Evolutionary conservation across 345 rosid genomes (phyloP), one percentile per base, ranked within the genome.

Genomic region (Salix exigua): DNA sequence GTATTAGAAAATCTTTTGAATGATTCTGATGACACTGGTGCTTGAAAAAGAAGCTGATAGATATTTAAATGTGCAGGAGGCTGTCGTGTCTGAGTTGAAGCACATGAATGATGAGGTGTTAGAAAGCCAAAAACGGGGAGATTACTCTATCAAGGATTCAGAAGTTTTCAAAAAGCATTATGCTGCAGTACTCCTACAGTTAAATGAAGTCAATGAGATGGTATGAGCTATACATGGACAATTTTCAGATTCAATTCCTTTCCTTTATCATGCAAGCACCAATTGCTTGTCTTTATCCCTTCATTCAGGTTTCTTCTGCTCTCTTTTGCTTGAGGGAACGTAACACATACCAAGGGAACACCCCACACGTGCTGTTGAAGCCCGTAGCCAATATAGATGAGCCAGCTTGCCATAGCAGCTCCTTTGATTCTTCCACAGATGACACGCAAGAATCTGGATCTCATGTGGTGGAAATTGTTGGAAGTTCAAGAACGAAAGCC

Each of bases 141-240:
- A 86, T 76, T 85, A 80, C 73, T 77, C 87, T 66, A 74, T 87
- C 18, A 89, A 88, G 85, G 91, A 87, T 74, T 89, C 92, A 58
- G 93, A 90, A 81, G 77, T 83, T 76, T 90, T 90, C 78, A 89
- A 87, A 87, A 92, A 90, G 85, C 90, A 90, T 72, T 90, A 92
- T 82, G 97, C 94, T 73, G 93, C 97, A 48, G 87, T 92, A 75
- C 83, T 92, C 76, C 81, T 88, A 33, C 91, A 80, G 88, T 82
- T 92, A 75, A 90, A 89, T 40, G 92, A 90, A 83, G 75, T 89
- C 74, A 92, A 92, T 82, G 97, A 90, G 67, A 92, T 90, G 62
- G 71, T 38, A 23, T 68, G 79, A 26, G 7, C 42, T 50, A 38
- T 35, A 51, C 12, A 40, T 76, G 31, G 7, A 38, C 55, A 46